phyloP scores from a whole-genome alignment of 352 stramenopile genomes.

The Plasmopara muralis region DNA sequence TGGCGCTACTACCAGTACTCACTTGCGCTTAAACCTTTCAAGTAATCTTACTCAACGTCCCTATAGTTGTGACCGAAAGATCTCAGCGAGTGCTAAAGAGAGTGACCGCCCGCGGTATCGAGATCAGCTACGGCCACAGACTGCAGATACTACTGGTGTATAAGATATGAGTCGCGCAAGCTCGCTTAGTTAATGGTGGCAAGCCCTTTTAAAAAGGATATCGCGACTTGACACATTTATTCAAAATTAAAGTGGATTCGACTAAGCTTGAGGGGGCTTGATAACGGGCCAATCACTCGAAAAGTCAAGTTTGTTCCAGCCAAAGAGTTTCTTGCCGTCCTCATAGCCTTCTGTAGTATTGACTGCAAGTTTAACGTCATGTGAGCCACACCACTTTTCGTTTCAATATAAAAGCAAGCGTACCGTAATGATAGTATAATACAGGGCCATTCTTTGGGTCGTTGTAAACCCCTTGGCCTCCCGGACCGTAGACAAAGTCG shows the following conservation, averaged over 20 bases:
- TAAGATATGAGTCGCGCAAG: slow-evolving; percentile 1
- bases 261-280: background rate
- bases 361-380: slow-evolving; percentile 17
- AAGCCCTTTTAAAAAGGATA: no score
- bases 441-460: slow-evolving; percentile 36
- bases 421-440: slow-evolving; percentile 55
- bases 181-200: no score
- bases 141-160: slow-evolving; percentile 11
- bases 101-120: slow-evolving; percentile 6
- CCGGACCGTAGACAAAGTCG: slow-evolving; percentile 36
- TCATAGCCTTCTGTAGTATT: slow-evolving; percentile 39
- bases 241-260: no score
- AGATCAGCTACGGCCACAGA: slow-evolving; percentile 16
- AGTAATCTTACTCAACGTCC: slow-evolving; percentile 12
- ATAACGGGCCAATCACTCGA: slow-evolving; percentile 32
- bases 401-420: slow-evolving; percentile 1
- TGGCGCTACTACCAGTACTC: slow-evolving; percentile 11
- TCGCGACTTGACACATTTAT: no score
- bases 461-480: slow-evolving; percentile 40
- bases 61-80: slow-evolving; percentile 28
- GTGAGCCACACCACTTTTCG: slow-evolving; percentile 1
- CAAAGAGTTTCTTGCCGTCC: slow-evolving; percentile 43
- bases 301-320: slow-evolving; percentile 49
- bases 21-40: slow-evolving; percentile 19
- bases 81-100: slow-evolving; percentile 13